Evolutionary conservation across 2,329 filamentous ascomycete genomes (phyloP), one percentile per base, ranked within the genome.

Genomic region (Aspergillus uvarum): DNA sequence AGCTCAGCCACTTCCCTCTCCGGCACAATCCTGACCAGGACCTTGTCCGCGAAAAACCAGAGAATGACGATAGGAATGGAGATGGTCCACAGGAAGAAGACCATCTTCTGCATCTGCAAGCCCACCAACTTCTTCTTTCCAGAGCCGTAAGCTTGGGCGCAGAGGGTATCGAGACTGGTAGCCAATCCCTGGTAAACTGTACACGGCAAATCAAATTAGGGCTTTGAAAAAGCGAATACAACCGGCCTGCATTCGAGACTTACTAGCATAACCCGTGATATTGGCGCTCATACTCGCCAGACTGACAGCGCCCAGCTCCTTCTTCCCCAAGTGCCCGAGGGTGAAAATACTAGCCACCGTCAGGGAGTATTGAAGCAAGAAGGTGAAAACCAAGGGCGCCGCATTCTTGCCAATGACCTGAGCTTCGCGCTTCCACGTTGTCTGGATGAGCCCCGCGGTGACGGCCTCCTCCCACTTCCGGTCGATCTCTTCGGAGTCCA

Each of bases 121-220:
- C 91, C 94, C 60, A 98, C 94, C 5, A 98, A 85, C 67, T 93
- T 90, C 72, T 90, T 96, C 73, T 89, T 90, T 0, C 94, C 94
- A 0, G 91, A 96, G 2, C 95, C 94, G 72, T 96, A 98, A 0
- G 95, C 94, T 76, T 98, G 94, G 0, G 94, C 87, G 74, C 94
- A 97, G 2, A 98, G 86, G 0, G 94, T 98, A 76, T 98, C 94
- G 42, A 98, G 81, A 64, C 89, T 91, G 4, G 94, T 98, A 1
- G 92, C 89, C 14, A 98, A 82, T n/a, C 92, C 90, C 71, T 92
- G 89, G 71, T 91, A 89, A 16, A 91, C 86, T 0, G 89, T 35
- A 19, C 3, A 29, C 26, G 26, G 26, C 44, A 44, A 14, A 51
- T 16, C 19, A 21, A 35, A n/a, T 57, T 47, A 59, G 12, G 19